Conservation (phyloP, 2,329 filamentous ascomycete genomes). For the Paecilomyces dactylethromorphus region DNA sequence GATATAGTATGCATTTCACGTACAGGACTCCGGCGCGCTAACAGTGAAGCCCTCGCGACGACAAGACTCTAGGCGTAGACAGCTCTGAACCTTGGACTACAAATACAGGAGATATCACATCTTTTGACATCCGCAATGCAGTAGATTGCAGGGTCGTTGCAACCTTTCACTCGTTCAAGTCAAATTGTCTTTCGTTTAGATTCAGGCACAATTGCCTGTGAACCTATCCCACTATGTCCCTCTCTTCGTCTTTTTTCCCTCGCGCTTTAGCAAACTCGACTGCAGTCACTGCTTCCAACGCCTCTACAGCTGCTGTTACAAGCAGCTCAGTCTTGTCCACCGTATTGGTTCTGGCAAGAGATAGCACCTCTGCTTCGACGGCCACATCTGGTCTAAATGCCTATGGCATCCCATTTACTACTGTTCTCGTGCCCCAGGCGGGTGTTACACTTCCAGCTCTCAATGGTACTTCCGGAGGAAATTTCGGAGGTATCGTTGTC, state of each 20-base stretch:
- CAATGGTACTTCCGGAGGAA: constrained; percentile 45
- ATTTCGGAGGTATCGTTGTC: constrained; percentile 55
- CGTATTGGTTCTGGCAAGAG: constrained; percentile 51
- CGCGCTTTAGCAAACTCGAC: background rate
- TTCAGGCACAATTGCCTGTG: background rate
- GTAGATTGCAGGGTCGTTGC: background rate
- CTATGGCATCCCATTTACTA: constrained; percentile 56
- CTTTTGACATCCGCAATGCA: background rate
- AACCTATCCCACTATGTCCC: constrained; percentile 15
- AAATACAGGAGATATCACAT: constrained; percentile 4
- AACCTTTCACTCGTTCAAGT: background rate
- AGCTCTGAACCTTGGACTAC: background rate
- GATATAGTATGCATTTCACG: constrained; percentile 25
- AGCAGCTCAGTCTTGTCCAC: constrained; percentile 24
- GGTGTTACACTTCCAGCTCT: constrained; percentile 48
- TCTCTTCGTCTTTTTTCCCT: constrained; percentile 10
- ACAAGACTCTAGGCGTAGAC: constrained; percentile 9
- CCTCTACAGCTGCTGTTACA: background rate
- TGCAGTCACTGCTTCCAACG: background rate
- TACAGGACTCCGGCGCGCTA: constrained; percentile 19
- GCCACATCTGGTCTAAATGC: constrained; percentile 51
- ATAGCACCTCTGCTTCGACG: constrained; percentile 42
- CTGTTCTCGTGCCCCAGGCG: constrained; percentile 47
- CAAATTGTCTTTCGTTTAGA: constrained; percentile 3
- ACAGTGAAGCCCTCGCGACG: constrained; percentile 16